These are phyloP conservation scores for Bullera alba DNA, from an alignment of 768 basidiomycete species.

Conservation along the genomic window DNA sequence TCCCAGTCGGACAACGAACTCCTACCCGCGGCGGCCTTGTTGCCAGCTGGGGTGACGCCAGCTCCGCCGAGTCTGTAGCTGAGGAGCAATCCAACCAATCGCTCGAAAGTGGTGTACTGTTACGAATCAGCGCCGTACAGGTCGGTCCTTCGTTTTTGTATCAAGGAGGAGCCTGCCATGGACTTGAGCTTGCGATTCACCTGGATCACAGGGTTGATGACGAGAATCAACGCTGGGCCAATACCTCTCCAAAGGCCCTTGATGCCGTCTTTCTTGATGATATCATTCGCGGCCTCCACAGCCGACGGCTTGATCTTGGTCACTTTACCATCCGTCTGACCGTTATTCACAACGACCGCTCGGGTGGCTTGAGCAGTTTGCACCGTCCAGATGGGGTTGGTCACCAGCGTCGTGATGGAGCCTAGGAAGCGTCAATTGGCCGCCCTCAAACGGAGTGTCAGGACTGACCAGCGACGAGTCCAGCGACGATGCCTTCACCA, in stretches of 20 bases:
- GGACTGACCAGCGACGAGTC: constrained; percentile 69
- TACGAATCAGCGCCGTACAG: neutral
- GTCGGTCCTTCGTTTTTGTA: neutral
- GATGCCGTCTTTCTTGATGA: constrained; percentile 66
- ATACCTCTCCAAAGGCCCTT: constrained; percentile 88
- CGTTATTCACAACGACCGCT: constrained; percentile 12
- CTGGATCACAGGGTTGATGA: constrained; percentile 87
- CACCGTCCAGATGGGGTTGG: constrained; percentile 95
- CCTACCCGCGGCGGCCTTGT: constrained; percentile 46
- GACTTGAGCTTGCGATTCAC: constrained; percentile 26
- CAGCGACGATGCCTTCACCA: constrained; percentile 80
- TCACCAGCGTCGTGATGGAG: constrained; percentile 76
- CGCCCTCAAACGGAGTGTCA: neutral
- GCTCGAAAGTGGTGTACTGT: constrained; percentile 91
- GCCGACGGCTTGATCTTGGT: constrained; percentile 53
- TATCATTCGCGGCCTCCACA: constrained; percentile 60
- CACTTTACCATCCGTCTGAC: constrained; percentile 3
- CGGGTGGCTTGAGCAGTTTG: constrained; percentile 72
- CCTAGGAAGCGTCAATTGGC: constrained; percentile 50
- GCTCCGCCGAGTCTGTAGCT: constrained; percentile 55
- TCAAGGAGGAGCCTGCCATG: neutral
- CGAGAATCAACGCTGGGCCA: constrained; percentile 84
- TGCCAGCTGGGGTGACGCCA: constrained; percentile 49
- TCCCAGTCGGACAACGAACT: constrained; percentile 71
- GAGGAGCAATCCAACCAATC: constrained; percentile 78